These are phyloP conservation scores for Mytilinidion resinicola DNA, from an alignment of 495 filamentous ascomycete genomes.

Conservation along the genomic window DNA sequence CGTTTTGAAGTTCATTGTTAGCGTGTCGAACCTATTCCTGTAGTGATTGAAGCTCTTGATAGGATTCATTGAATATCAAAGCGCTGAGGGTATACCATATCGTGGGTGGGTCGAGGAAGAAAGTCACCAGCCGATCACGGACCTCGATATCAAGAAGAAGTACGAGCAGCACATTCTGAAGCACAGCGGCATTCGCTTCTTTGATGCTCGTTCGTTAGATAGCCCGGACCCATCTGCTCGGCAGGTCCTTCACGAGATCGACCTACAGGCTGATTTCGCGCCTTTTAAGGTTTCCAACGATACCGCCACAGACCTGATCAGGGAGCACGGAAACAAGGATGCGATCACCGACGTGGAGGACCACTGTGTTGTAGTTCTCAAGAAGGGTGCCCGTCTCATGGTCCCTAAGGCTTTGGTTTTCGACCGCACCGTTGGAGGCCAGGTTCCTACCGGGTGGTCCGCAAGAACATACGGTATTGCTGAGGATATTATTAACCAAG, in stretches of 20 bases:
- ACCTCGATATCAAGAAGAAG: conserved; percentile 89
- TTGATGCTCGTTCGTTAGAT: conserved; percentile 89
- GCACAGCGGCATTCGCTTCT: conserved; percentile 90
- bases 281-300: conserved; percentile 94
- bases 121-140: conserved; percentile 84
- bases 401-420: conserved; percentile 93
- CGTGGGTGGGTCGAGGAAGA: conserved; percentile 93
- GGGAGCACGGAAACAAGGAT: conserved; percentile 89
- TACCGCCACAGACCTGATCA: conserved; percentile 88
- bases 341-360: conserved; percentile 90
- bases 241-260: conserved; percentile 90
- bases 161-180: conserved; percentile 93
- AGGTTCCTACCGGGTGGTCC: conserved; percentile 92
- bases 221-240: conserved; percentile 96
- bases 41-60: conserved; percentile 47
- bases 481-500: conserved; percentile 91
- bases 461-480: conserved; percentile 87
- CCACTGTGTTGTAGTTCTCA: conserved; percentile 81
- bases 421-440: conserved; percentile 89
- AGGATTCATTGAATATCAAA: conserved; percentile 95
- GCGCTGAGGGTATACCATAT: conserved; percentile 89
- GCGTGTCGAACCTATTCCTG: no score
- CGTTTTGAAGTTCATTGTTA: no score
- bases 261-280: conserved; percentile 87
- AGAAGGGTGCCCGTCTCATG: conserved; percentile 83